Evolutionary conservation across 495 filamentous ascomycete species (phyloP).

Genomic region (Wilcoxina mikolae): DNA sequence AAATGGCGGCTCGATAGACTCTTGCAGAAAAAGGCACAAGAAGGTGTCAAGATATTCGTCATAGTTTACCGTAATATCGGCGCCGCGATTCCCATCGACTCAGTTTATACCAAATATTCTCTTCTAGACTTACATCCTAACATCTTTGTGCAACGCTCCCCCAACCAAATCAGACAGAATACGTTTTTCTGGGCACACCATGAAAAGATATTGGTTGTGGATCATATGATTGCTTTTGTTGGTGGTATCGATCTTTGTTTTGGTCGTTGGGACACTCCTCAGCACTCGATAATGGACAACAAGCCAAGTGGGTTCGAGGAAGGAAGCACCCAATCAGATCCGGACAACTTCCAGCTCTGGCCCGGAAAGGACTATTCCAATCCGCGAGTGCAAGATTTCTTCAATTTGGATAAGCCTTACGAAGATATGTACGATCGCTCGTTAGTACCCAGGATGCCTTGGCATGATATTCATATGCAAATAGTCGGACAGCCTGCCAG

Average conservation of each 20-base stretch:
- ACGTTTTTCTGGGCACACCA: conserved; percentile 99
- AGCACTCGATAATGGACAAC: conserved; percentile 80
- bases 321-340: conserved; percentile 54
- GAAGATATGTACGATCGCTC: conserved; percentile 97
- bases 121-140: conserved; percentile 92
- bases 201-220: conserved; percentile 89
- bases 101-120: conserved; percentile 97
- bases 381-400: conserved; percentile 88
- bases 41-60: conserved; percentile 96
- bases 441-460: conserved; percentile 84
- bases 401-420: conserved; percentile 82
- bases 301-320: conserved; percentile 90
- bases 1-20: conserved; percentile 95
- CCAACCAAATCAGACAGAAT: conserved; percentile 94
- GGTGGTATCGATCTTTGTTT: conserved; percentile 97
- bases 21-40: conserved; percentile 80
- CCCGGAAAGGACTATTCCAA: conserved; percentile 99
- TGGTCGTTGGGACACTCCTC: conserved; percentile 90
- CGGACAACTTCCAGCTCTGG: conserved; percentile 90
- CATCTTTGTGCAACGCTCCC: conserved; percentile 85
- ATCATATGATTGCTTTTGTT: conserved; percentile 91
- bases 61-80: conserved; percentile 99
- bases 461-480: conserved; percentile 99
- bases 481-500: conserved; percentile 90
- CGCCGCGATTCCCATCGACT: conserved; percentile 93